Conservation (phyloP, 495 filamentous ascomycete genomes). For the Penicillium coprophilum region DNA sequence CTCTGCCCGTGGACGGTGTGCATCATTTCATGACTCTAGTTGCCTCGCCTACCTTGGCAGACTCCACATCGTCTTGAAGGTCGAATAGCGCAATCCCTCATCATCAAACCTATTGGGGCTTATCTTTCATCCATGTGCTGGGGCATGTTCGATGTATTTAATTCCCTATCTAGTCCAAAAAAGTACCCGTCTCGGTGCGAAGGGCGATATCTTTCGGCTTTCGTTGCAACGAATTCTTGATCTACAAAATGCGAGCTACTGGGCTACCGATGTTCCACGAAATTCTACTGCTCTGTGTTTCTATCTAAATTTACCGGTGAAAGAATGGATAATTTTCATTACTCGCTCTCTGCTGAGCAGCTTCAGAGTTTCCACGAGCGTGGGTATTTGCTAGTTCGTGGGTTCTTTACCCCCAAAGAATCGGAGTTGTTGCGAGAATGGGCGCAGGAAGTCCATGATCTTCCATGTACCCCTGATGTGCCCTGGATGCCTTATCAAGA, state of each 20-base stretch:
- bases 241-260: slow-evolving; percentile 10
- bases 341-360: slow-evolving; percentile 31
- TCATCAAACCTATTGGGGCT: slow-evolving; percentile 1
- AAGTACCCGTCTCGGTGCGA: slow-evolving; percentile 11
- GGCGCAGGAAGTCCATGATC: slow-evolving; percentile 43
- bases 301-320: background rate
- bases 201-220: slow-evolving; percentile 6
- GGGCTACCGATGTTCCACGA: no score
- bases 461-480: slow-evolving; percentile 37
- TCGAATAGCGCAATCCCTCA: background rate
- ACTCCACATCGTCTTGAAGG: no score
- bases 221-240: background rate
- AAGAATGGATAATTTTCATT: slow-evolving; percentile 28
- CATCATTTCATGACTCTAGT: no score
- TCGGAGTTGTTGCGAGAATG: slow-evolving; percentile 37
- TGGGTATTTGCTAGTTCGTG: slow-evolving; percentile 41
- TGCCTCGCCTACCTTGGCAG: no score
- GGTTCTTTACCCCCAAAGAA: slow-evolving; percentile 32
- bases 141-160: background rate
- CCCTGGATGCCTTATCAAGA: slow-evolving; percentile 52
- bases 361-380: slow-evolving; percentile 36
- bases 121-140: slow-evolving; percentile 4
- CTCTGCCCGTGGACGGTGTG: no score
- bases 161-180: background rate
- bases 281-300: background rate